These are phyloP conservation scores for Erigeron canadensis DNA, from an alignment of 129 eudicot genomes.

Conservation along the genomic window DNA sequence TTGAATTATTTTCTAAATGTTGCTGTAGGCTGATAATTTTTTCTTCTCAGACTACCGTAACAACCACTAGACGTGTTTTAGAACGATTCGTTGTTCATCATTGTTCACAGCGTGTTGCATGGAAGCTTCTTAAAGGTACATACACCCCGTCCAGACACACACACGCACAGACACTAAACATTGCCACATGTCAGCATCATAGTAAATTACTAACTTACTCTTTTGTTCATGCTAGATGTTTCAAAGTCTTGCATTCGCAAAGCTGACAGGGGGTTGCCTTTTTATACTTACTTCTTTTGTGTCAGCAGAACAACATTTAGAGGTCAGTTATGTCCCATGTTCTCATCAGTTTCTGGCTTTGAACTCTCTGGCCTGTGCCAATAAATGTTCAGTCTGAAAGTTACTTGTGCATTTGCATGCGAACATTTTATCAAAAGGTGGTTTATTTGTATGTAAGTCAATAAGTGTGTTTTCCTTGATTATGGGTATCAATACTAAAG, in stretches of 20 bases:
- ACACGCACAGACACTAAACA: neutral
- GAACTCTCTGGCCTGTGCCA: neutral
- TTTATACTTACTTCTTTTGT: slow-evolving; percentile 43
- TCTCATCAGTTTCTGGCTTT: neutral
- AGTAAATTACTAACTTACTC: neutral
- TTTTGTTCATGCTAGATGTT: slow-evolving; percentile 52
- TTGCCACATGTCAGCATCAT: slow-evolving; percentile 7
- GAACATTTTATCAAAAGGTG: too few species aligned
- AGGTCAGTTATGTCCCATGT: slow-evolving; percentile 44
- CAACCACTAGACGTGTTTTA: slow-evolving; percentile 77
- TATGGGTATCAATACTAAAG: neutral
- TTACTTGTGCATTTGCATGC: too few species aligned
- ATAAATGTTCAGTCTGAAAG: neutral
- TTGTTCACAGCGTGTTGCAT: slow-evolving; percentile 74
- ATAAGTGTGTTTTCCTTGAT: too few species aligned
- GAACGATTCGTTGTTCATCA: slow-evolving; percentile 80
- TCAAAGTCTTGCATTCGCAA: slow-evolving; percentile 84
- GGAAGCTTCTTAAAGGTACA: slow-evolving; percentile 96
- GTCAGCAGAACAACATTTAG: slow-evolving; percentile 78
- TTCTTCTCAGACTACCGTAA: slow-evolving; percentile 59
- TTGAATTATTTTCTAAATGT: too few species aligned
- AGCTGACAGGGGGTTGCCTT: slow-evolving; percentile 74
- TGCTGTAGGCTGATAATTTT: neutral
- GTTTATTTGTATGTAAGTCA: too few species aligned
- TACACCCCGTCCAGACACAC: too few species aligned